Base-by-base conservation (phyloP, 106 monocot genomes). In the Dendrobium chrysotoxum region DNA sequence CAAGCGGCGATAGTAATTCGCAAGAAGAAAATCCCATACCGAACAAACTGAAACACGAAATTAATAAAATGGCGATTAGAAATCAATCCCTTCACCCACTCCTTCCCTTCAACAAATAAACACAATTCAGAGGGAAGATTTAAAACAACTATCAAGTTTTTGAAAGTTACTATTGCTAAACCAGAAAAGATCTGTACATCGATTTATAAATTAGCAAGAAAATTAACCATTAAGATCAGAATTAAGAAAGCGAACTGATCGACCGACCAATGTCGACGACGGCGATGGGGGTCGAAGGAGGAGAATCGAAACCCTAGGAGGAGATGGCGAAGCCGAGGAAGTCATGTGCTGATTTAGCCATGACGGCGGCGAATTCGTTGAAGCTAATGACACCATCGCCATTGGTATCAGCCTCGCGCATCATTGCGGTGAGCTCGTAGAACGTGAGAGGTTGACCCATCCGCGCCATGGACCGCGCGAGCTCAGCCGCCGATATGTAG, bases 331-430 rank as follows among this genome's bases (percentile, higher is more conserved):
- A 68, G 67, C 87, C 91, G 53, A 91, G 91, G 78, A 91, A 91
- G 38, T 91, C 88, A 30, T 83, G 66, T 18, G 91, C 91, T 0
- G 91, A 92, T 74, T 86, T 87, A 16, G 87, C 92, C 89, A 92
- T 92, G 81, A 92, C 79, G 57, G 82, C 72, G 18, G 85, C 77
- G 75, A 92, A 92, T 78, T 92, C 92, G 47, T 40, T 44, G 85
- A 92, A 92, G 78, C 87, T 92, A 46, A 92, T 92, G 81, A 87
- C 87, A 1, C 89, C 92, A 53, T 92, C 92, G 28, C 92, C 92
- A 68, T 92, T 87, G 25, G 87, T 82, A 31, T 92, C 89, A 16
- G 92, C 89, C 72, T 87, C 77, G 17, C 89, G 78, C 85, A 92
- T 92, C 89, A 92, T 87, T 20, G 81, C 83, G 18, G 78, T 87